Base-by-base conservation (phyloP, 2,329 filamentous ascomycete genomes). In the Diaporthe citrichinensis region DNA sequence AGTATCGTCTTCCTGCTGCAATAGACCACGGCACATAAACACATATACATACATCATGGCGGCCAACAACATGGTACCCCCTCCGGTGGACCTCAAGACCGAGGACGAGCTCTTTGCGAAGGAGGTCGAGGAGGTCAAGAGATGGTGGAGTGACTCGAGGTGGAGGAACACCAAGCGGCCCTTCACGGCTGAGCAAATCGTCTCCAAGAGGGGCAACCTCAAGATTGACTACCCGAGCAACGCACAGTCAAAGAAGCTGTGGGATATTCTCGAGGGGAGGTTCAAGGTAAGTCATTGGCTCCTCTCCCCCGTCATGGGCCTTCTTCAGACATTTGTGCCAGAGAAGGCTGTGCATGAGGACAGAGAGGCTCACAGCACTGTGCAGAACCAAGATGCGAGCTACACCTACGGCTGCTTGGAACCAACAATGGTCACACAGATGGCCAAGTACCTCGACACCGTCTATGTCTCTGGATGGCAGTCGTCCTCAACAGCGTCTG, bases 381-480 rank as follows among this genome's bases (percentile, higher is more conserved):
- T 39, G 75, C 79, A 98, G 94, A 94, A 90, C 82, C 92, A 92
- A 81, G 94, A 97, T 82, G 94, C 94, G 65, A 97, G 95, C 86
- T 98, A 93, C 88, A 99, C 97, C 75, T 99, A 98, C 83, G 97
- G 97, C 82, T 98, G 97, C 87, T 90, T 99, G 78, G 97, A 99
- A 83, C 97, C 97, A 15, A 98, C 98, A 74, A 98, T 98, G 94
- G 91, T 99, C 84, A 98, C 97, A 39, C 97, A 99, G 86, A 99
- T 99, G 97, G 96, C 96, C 81, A 98, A 98, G 87, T 98, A 97
- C 85, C 90, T 99, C 77, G 97, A 99, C 83, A 99, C 97, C 46
- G 95, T 99, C 84, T 99, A 99, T 85, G 97, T 99, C 77, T 98
- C 97, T 73, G 97, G 97, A 78, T 99, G 97, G 97, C 97, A 99